Base-by-base conservation (phyloP, 2,329 filamentous ascomycete species). In the Cordyceps sp. region DNA sequence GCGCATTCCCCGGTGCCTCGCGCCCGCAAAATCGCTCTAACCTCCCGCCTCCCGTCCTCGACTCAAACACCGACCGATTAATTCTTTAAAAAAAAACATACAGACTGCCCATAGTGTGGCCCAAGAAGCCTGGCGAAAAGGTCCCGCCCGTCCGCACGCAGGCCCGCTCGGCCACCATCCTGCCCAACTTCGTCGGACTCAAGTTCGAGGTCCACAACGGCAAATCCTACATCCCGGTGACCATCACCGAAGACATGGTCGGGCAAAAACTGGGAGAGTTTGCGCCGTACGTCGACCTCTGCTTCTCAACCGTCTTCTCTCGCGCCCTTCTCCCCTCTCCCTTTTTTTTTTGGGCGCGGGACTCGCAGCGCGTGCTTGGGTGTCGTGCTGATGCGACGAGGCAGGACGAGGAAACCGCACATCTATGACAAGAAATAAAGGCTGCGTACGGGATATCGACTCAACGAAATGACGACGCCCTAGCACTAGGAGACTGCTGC, bases 231-330 rank as follows among this genome's bases (percentile, higher is more conserved):
- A 61, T 78, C 45, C 81, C 90, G 43, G 67, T 93, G 33, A 68
- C 66, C 42, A 80, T 94, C 40, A 93, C 85, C 13, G 86, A 93
- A 53, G 82, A 93, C 48, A 94, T 94, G 86, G 86, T 94, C 31
- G 86, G 86, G 33, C 80, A 90, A 57, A 94, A 93, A 60, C 66
- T 94, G 43, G 86, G 86, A 45, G 86, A 94, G 59, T 94, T 93
- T 54, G 76, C 84, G 39, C 64, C 73, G 85, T 93, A 70, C 48
- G 83, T 73, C 31, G 1, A 17, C 26, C 22, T 10, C 9, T 4
- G 10, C 9, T 13, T 24, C 9, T 10, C n/a, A 10, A 10, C 22
- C 22, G 6, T 13, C 9, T 24, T 3, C 9, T n/a, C 23, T 5
- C 3, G 12, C 4, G 13, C 22, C 5, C n/a, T 4, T 10, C 9